Base-by-base conservation (phyloP, 78 protist species). In the Chrysochromulina tobinii region DNA sequence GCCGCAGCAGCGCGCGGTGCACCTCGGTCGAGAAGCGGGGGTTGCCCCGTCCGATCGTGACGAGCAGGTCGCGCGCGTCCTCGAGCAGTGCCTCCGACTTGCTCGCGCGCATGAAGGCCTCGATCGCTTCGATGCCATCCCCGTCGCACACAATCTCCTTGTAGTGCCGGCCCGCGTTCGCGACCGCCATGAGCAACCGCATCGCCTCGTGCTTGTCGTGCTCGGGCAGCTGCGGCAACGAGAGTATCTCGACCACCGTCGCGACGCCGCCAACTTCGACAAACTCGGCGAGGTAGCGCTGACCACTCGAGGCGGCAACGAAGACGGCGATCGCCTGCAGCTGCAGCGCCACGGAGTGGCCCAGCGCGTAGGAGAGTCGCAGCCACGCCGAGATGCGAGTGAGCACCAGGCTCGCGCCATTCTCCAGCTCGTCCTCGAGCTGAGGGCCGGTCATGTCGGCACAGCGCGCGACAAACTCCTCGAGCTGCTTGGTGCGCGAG, bases 221-320 rank as follows among this genome's bases (percentile, higher is more conserved):
- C 64, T 50, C 87, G 38, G 38, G 53, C 55, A 54, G 58, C 61
- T 81, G 4, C 17, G n/a, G 18, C 11, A 54, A 2, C 27, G 20
- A 7, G 20, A 81, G 20, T 17, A 81, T 54, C 3, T 54, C 87
- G 18, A 81, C 27, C 8, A 81, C 20, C 20, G 87, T 54, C n/a
- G 25, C 15, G 9, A 81, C 64, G 58, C 87, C 87, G 7, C 87
- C 87, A 21, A 54, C 87, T 15, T 81, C 87, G 51, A 81, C 61
- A 53, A 81, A 81, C 61, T 81, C 87, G 23, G 87, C 18, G 8
- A 81, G 61, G 61, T 53, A 81, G 5, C 87, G 87, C 58, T 81
- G 87, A 4, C 87, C 87, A 53, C 64, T 54, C 8, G 5, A 6
- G 8, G 87, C 87, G 8, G 64, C 23, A 5, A 81, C 5, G 87